A percentile compares a stretch with the other conserved stretches of the same genome.
Conservation (phyloP, 1,284 basidiomycete genomes). For the Pseudozyma flocculosa region DNA sequence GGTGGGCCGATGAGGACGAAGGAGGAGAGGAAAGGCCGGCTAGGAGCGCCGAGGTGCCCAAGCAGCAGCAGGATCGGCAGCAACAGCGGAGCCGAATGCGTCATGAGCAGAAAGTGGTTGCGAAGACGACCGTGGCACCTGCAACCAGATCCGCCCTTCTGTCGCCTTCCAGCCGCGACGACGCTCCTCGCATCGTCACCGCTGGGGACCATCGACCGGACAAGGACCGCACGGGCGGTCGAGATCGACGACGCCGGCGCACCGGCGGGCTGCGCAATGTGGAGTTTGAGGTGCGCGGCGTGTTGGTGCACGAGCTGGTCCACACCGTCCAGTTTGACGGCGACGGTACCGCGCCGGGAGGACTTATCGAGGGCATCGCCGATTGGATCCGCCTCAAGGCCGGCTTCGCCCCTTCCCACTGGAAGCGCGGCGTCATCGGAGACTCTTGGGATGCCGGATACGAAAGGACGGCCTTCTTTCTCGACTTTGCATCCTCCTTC, state of each 20-base stretch:
- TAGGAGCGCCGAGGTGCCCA: no score
- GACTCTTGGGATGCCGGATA: slow-evolving; percentile 26
- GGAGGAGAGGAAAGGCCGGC: no score
- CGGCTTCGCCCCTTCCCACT: slow-evolving; percentile 21
- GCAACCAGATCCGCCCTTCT: no score
- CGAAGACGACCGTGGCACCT: no score
- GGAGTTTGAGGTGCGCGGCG: slow-evolving; percentile 15
- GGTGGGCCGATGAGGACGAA: no score
- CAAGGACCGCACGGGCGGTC: no score
- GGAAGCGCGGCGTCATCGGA: slow-evolving; percentile 9
- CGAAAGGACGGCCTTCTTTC: slow-evolving; percentile 21
- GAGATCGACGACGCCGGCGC: slow-evolving; percentile 8
- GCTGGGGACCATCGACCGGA: no score
- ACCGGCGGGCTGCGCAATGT: background rate
- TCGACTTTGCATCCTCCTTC: slow-evolving; percentile 10
- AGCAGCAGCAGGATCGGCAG: no score
- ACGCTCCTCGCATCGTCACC: no score
- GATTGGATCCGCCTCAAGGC: slow-evolving; percentile 34
- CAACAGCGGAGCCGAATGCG: no score
- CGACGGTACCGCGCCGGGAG: slow-evolving; percentile 15
- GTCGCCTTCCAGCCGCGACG: no score
- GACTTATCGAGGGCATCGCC: slow-evolving; percentile 37
- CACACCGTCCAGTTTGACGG: slow-evolving; percentile 28
- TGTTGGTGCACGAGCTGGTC: slow-evolving; percentile 37
- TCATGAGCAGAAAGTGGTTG: no score